Evolutionary conservation across 23 red algal species (phyloP), one percentile per base, ranked within the genome.

Genomic region (Gracilaria gracilis): DNA sequence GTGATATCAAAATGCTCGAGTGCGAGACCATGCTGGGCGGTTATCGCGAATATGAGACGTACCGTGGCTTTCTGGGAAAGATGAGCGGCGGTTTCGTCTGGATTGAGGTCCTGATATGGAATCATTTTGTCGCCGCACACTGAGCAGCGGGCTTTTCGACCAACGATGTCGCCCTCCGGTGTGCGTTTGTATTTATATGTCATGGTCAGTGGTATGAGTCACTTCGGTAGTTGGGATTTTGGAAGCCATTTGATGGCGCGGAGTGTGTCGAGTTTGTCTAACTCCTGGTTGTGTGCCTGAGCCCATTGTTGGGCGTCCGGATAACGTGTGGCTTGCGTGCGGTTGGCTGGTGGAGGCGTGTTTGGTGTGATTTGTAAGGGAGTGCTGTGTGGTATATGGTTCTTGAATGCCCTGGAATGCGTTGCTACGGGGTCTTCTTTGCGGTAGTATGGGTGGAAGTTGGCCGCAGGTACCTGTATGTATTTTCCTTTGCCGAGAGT

Each of bases 1-100:
- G 47, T 82, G 54, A 82, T 82, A 23, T 82, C 79, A 21, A 82
- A 82, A 35, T 82, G 54, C 25, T 27, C 79, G 9, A 82, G 20
- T 50, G 24, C 47, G 38, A 34, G 37, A 9, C 61, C 61, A 9
- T 54, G 37, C 11, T 57, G 54, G 8, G 79, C 79, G 5, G 49
- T 46, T 9, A 82, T 12, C 32, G 79, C 50, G 28, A 82, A 32
- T 21, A 61, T 5, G 9, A 61, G 37, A 28, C 44, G 48, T 12
- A 82, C 2, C 3, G 79, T 82, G 14, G 49, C 32, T 29, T 37
- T 25, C 24, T 82, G 24, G 15, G 79, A 37, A 37, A 82, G 11
- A 34, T 57, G 58, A 14, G 51, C 1, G 16, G 79, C 55, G 2
- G 79, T 20, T 31, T 58, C 23, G 27, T 23, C 0, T 38, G 40